A percentile compares a stretch with the other conserved stretches of the same genome.
Conservation (phyloP, 495 filamentous ascomycete species). For the Penicillium bovifimosum region DNA sequence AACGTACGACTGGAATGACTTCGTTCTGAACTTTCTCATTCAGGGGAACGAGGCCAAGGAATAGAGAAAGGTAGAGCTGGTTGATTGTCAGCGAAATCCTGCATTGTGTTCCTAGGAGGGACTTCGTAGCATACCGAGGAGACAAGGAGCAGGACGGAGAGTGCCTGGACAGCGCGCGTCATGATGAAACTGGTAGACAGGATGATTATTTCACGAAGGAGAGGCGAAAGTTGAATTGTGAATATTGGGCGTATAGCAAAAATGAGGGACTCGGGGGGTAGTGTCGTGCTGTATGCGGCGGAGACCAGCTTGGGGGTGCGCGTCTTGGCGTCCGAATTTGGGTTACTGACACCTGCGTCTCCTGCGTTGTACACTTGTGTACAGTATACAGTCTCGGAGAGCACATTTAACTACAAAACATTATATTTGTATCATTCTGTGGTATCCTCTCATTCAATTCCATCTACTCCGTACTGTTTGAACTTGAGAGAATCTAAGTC, state of each 20-base stretch:
- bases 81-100: constrained; percentile 7
- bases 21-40: constrained; percentile 56
- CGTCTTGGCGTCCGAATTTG: constrained; percentile 7
- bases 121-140: constrained; percentile 61
- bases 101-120: not conserved
- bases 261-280: constrained; percentile 5
- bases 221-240: constrained; percentile 3
- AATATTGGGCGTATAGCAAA: not conserved
- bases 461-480: too few relatives aligned
- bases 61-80: constrained; percentile 83
- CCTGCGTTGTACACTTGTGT: too few relatives aligned
- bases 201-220: constrained; percentile 5
- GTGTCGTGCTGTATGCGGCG: constrained; percentile 4
- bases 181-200: constrained; percentile 43
- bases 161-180: constrained; percentile 91
- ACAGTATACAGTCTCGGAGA: too few relatives aligned
- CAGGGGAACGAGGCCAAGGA: constrained; percentile 78
- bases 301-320: constrained; percentile 9
- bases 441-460: too few relatives aligned
- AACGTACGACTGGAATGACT: constrained; percentile 49
- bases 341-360: constrained; percentile 1
- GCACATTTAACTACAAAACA: too few relatives aligned
- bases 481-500: too few relatives aligned
- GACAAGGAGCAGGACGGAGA: constrained; percentile 78
- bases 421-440: too few relatives aligned